Conservation (phyloP, 768 basidiomycete species). For the Suillus hirtellus region DNA sequence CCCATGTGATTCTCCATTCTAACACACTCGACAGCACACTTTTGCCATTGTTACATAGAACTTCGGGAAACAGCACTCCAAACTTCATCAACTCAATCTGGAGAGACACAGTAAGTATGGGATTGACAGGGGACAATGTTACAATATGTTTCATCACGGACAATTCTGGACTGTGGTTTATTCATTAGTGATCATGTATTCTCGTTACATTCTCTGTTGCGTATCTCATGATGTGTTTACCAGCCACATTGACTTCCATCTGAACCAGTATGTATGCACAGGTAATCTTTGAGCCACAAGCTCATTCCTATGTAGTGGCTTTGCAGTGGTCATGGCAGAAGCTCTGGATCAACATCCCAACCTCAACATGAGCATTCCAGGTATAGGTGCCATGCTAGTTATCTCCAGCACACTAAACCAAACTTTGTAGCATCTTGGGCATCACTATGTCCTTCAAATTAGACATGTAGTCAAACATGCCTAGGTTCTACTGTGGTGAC, state of each 20-base stretch:
- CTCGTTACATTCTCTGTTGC: background rate
- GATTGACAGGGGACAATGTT: constrained; percentile 41
- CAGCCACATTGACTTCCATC: constrained; percentile 35
- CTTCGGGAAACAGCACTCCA: constrained; percentile 28
- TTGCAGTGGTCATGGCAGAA: constrained; percentile 34
- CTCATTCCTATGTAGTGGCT: constrained; percentile 25
- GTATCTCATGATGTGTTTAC: constrained; percentile 5
- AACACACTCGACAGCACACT: constrained; percentile 28
- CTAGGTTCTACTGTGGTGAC: constrained; percentile 78
- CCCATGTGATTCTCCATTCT: background rate
- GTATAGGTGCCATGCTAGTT: constrained; percentile 13
- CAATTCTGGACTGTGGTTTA: constrained; percentile 64
- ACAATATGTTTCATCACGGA: constrained; percentile 63
- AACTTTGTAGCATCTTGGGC: constrained; percentile 22
- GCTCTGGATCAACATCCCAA: constrained; percentile 17
- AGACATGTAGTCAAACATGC: constrained; percentile 3
- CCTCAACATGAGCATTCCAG: constrained; percentile 13
- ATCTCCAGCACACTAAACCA: background rate
- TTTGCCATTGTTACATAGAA: constrained; percentile 38
- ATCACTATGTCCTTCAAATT: constrained; percentile 17
- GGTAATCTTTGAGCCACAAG: background rate
- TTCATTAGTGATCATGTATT: constrained; percentile 37
- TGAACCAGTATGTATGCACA: constrained; percentile 21
- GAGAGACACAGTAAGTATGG: constrained; percentile 37
- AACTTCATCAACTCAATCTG: constrained; percentile 40